Evolutionary conservation across 2,329 filamentous ascomycete species (phyloP).

Genomic region (Aspergillus udagawae): DNA sequence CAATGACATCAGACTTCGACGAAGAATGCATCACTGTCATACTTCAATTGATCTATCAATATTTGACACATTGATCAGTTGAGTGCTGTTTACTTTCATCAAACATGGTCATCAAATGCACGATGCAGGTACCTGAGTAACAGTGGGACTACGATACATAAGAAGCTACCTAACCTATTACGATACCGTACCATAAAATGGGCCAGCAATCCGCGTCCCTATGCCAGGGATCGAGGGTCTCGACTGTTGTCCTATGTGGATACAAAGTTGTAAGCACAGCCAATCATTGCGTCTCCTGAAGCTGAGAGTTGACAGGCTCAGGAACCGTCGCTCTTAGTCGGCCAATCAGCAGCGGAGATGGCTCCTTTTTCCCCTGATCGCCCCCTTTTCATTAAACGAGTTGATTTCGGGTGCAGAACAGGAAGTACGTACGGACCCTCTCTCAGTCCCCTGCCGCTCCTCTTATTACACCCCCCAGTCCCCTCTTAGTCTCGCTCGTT

Average conservation of each 20-base stretch:
- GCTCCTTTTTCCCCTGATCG: conserved; percentile 13
- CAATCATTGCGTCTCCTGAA: conserved; percentile 6
- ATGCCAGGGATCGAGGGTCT: conserved; percentile 10
- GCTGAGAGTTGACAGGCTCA: conserved; percentile 6
- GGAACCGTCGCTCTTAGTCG: conserved; percentile 8
- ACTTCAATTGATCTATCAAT: neutral
- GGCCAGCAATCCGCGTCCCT: conserved; percentile 2
- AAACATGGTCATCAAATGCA: neutral
- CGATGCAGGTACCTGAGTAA: neutral
- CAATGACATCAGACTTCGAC: neutral
- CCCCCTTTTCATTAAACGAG: conserved; percentile 12
- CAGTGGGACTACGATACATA: neutral
- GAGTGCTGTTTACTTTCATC: neutral
- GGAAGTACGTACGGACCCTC: neutral
- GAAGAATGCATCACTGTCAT: neutral
- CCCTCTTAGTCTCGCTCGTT: conserved; percentile 1
- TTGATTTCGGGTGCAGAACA: conserved; percentile 1
- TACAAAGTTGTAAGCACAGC: neutral
- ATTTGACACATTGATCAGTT: neutral
- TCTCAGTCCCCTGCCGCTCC: neutral
- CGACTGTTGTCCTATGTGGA: conserved; percentile 6
- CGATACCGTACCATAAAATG: conserved; percentile 7
- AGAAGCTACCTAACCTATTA: neutral
- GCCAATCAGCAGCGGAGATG: conserved; percentile 9
- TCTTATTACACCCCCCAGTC: conserved; percentile 7